Evolutionary conservation across 139 green algal genomes (phyloP).

Genomic region (Limnomonas spitsbergensis): DNA sequence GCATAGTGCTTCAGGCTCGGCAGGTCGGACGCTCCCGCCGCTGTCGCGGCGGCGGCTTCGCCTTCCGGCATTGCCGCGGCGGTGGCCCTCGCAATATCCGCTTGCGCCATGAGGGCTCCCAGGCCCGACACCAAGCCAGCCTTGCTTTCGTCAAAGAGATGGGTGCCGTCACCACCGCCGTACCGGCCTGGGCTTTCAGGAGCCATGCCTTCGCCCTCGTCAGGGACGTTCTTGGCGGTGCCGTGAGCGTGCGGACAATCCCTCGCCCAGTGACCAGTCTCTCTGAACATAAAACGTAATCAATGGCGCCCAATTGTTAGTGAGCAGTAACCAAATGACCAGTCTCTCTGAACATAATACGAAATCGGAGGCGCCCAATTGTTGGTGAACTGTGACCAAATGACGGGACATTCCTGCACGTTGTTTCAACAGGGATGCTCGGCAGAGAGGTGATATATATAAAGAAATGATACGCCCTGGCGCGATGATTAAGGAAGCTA

Average conservation of each 20-base stretch:
- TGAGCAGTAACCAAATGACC: neutral
- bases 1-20: neutral
- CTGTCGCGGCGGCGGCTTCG: neutral
- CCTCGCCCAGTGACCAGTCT: slow-evolving; percentile 47
- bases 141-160: neutral
- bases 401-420: too few relatives aligned
- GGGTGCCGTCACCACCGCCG: neutral
- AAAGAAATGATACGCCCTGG: too few relatives aligned
- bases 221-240: neutral
- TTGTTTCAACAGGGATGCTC: too few relatives aligned
- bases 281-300: neutral
- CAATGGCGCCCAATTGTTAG: neutral
- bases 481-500: too few relatives aligned
- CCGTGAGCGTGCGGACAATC: slow-evolving; percentile 41
- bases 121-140: neutral
- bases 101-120: neutral
- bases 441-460: too few relatives aligned
- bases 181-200: neutral
- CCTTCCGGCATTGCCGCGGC: too few relatives aligned
- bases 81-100: neutral
- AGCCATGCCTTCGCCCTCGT: neutral
- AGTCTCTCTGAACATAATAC: too few relatives aligned
- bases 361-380: too few relatives aligned
- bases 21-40: neutral
- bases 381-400: too few relatives aligned